Evolutionary conservation across 163 green algal species (phyloP), one percentile per base, ranked within the genome.

Genomic region (Scenedesmus sp.): DNA sequence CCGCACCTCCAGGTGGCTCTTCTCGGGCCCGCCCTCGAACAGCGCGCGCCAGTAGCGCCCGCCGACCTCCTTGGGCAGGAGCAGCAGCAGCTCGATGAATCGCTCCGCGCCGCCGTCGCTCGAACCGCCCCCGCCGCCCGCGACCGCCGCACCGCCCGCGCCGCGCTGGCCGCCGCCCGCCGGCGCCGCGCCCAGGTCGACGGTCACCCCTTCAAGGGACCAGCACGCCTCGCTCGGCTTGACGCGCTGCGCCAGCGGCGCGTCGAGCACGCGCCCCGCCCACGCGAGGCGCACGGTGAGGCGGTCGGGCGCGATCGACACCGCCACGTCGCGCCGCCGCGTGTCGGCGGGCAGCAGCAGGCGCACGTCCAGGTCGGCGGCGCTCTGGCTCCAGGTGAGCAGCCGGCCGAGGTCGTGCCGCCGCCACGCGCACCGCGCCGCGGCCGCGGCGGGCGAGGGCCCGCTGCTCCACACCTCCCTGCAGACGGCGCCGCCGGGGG

Each of bases 221-320:
- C 89, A 94, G 22, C 75, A 39, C 10, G 78, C 63, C 39, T 95
- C 91, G 0, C 18, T 50, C 14, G 80, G n/a, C 48, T 89, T 90
- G 4, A 90, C 82, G 0, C 57, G 36, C 4, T 75, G 29, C 22
- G 75, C 57, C 50, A 94, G 80, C 9, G 78, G 73, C 0, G 88
- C 89, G 26, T 93, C 89, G 56, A 95, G 22, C 53, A 95, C 82
- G 0, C 86, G 75, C 18, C 90, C 90, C 26, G 83, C 87, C 90
- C 90, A 94, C 18, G 62, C 63, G 18, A 94, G 84, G 26, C 66
- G 51, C n/a, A 94, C 78, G 0, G 75, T 62, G 29, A 94, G 63
- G 11, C 71, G 80, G 2, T 72, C 22, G 2, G 80, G 60, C 4
- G 29, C 20, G 5, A 87, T 57, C 18, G 39, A 31, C 11, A 93